These are phyloP conservation scores for Dendrocalamus sinicus DNA, from an alignment of 176 grass and related monocot genomes.

Conservation along the genomic window DNA sequence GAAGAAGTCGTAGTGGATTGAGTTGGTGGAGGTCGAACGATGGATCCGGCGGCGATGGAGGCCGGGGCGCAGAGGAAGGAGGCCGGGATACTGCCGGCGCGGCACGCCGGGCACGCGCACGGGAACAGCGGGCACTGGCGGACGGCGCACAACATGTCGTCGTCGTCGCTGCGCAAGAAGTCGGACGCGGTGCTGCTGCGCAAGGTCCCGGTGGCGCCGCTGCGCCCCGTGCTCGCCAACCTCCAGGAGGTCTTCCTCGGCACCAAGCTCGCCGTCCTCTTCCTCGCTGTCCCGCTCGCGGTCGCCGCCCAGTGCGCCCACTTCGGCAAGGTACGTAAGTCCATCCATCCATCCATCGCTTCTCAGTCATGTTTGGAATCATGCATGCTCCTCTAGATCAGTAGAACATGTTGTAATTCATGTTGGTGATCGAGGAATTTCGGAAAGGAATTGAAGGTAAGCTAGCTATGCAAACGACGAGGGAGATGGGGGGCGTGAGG, in stretches of 20 bases:
- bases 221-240: constrained; percentile 61
- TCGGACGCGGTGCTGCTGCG: constrained; percentile 64
- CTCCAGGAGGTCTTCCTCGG: constrained; percentile 87
- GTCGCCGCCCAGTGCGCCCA: constrained; percentile 57
- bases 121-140: constrained; percentile 50
- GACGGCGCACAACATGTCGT: constrained; percentile 84
- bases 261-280: constrained; percentile 92
- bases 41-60: constrained; percentile 24
- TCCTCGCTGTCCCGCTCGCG: constrained; percentile 71
- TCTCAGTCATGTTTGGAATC: too few relatives aligned
- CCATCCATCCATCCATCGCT: not conserved
- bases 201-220: constrained; percentile 65
- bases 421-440: too few relatives aligned
- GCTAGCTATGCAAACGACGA: not conserved
- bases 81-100: constrained; percentile 19
- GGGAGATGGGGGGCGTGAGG: not conserved
- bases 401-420: too few relatives aligned
- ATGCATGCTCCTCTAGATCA: too few relatives aligned
- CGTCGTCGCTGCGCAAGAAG: constrained; percentile 81
- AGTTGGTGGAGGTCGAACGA: not conserved
- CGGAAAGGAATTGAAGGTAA: not conserved
- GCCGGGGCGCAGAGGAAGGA: constrained; percentile 34
- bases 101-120: constrained; percentile 39
- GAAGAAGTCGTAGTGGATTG: not conserved
- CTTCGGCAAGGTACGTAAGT: constrained; percentile 53